Conservation (phyloP, 305 asterid genomes). For the Fraxinus nigra region DNA sequence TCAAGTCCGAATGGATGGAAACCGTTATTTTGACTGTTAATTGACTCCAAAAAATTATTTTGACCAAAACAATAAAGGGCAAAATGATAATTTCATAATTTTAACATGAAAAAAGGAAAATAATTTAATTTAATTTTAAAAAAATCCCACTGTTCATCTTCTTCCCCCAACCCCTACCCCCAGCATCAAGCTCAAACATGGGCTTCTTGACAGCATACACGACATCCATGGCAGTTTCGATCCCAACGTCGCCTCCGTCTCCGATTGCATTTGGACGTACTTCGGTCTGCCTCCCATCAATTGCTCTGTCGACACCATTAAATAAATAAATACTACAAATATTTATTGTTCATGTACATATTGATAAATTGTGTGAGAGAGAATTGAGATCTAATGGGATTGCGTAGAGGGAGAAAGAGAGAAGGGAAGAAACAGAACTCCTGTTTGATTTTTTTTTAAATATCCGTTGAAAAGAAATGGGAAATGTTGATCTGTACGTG, state of each 20-base stretch:
- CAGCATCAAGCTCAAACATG: too few relatives aligned
- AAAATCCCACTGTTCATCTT: too few relatives aligned
- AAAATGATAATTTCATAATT: too few relatives aligned
- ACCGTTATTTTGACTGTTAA: too few relatives aligned
- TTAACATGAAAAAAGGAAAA: too few relatives aligned
- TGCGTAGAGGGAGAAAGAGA: background rate
- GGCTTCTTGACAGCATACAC: too few relatives aligned
- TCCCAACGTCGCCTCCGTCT: constrained; percentile 39
- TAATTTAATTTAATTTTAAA: too few relatives aligned
- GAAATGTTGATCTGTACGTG: background rate
- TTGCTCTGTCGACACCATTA: constrained; percentile 74
- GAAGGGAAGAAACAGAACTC: background rate
- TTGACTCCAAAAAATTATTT: too few relatives aligned
- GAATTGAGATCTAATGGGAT: constrained; percentile 18
- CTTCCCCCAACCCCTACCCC: too few relatives aligned
- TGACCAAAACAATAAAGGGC: too few relatives aligned
- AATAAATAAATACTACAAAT: background rate
- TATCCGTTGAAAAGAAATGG: background rate
- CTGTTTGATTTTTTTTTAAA: background rate
- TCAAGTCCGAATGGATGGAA: too few relatives aligned
- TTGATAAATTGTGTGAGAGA: background rate
- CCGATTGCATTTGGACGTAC: constrained; percentile 59
- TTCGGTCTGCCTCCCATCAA: constrained; percentile 53
- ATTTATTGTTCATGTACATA: background rate
- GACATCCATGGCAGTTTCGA: too few relatives aligned